Evolutionary conservation across 1,139 yeast species (phyloP), one percentile per base, ranked within the genome.

Genomic region (Saccharomyces hybrid): DNA sequence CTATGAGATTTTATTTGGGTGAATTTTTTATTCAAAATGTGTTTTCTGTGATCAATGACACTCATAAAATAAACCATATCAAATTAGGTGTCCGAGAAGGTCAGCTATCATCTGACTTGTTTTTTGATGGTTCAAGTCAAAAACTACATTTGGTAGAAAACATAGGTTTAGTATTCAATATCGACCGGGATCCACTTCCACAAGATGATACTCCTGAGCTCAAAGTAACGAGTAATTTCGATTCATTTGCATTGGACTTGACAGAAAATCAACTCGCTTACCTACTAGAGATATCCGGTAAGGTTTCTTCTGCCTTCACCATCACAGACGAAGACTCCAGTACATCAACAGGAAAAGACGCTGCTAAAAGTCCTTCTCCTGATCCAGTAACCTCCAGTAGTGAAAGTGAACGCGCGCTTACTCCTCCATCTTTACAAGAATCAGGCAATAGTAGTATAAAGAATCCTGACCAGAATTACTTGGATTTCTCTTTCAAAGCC

Each of bases 191-290:
- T 46, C 83, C 80, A 46, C 70, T 60, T 13, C 73, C 74, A 5
- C 66, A 61, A 29, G 67, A 69, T 7, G 72, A 70, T 1, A 64
- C 76, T 1, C 87, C 96, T 0, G 73, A 80, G 0, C 73, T 84
- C 47, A 71, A 74, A 1, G 74, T 88, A 1, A 62, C 67, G 4
- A 95, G 96, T 20, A 72, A 76, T 28, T 76, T 88, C 64, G 82
- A 88, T 1, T 88, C 88, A 23, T 76, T 88, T 23, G 80, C 82
- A 51, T 73, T 89, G 59, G 77, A 79, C 29, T 71, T 93, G 55
- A 87, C 97, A 0, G 98, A 93, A 61, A 69, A 82, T 44, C 99
- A 95, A 70, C 75, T 87, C 48, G 73, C 76, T 38, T 84, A 81
- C 61, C 66, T 91, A 53, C 66, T 82, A 62, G 73, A 77, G 20